A percentile compares a stretch with the other conserved stretches of the same genome.
These are phyloP conservation scores for Stachybotrys elegans DNA, from an alignment of 2,329 filamentous ascomycete species.

Conservation along the genomic window DNA sequence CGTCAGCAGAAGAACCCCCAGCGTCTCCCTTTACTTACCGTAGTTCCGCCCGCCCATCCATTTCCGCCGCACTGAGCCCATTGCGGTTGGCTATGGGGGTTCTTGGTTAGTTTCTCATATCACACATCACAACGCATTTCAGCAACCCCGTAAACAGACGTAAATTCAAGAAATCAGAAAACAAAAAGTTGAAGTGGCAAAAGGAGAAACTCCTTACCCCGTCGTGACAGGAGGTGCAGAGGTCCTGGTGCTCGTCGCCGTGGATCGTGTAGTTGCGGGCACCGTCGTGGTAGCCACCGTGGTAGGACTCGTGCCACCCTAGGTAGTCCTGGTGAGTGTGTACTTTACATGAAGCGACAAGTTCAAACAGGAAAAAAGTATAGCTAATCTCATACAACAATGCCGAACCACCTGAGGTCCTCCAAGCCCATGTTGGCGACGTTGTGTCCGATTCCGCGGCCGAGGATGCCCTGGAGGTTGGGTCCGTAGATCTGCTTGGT, in stretches of 20 bases:
- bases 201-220: background rate
- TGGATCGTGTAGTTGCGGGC: background rate
- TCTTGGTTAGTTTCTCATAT: slow-evolving; percentile 4
- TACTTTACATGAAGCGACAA: background rate
- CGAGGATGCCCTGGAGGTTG: slow-evolving; percentile 14
- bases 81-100: slow-evolving; percentile 7
- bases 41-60: slow-evolving; percentile 8
- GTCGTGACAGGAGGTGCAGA: background rate
- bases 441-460: slow-evolving; percentile 10
- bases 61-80: slow-evolving; percentile 14
- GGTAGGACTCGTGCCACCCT: background rate
- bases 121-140: no score
- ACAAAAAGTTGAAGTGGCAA: background rate
- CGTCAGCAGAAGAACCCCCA: background rate
- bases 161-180: no score
- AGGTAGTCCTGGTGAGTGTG: background rate
- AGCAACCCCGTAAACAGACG: no score
- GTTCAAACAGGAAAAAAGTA: background rate
- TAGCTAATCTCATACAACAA: slow-evolving; percentile 11
- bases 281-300: background rate
- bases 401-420: slow-evolving; percentile 14
- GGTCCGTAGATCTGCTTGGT: slow-evolving; percentile 33
- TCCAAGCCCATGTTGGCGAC: slow-evolving; percentile 13
- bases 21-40: slow-evolving; percentile 4
- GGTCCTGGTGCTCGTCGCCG: background rate